Percentiles rank a stretch among this genome's conserved stretches.
Conservation (phyloP, 2,329 filamentous ascomycete genomes). For the Thermothelomyces thermophilus region DNA sequence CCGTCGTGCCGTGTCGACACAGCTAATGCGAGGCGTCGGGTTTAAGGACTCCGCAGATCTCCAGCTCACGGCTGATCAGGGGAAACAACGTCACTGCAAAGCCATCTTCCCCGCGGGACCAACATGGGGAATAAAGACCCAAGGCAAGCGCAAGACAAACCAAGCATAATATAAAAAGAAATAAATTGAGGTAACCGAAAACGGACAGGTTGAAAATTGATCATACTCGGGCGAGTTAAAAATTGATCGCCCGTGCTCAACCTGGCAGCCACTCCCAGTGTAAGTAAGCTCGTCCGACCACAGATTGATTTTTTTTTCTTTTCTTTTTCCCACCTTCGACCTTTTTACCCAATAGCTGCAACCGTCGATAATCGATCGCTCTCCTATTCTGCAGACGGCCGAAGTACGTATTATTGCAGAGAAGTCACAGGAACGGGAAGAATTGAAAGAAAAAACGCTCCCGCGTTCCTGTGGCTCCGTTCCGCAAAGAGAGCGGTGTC, state of each 20-base stretch:
- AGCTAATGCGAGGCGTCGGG: background rate
- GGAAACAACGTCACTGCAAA: constrained; percentile 2
- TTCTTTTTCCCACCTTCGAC: background rate
- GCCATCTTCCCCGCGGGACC: background rate
- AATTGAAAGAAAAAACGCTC: too few relatives aligned
- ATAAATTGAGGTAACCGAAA: constrained; percentile 3
- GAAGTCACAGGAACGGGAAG: too few relatives aligned
- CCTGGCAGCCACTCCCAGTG: background rate
- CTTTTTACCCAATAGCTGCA: background rate
- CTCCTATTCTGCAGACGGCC: background rate
- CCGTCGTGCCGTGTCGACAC: background rate
- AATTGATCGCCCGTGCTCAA: background rate
- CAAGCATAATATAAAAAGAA: background rate
- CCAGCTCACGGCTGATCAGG: background rate
- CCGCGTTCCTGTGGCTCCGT: too few relatives aligned
- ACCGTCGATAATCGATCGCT: background rate
- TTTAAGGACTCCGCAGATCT: background rate
- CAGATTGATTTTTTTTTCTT: background rate
- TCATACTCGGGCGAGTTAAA: background rate
- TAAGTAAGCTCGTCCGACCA: background rate
- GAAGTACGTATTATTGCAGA: too few relatives aligned
- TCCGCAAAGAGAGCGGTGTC: background rate
- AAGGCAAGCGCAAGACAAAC: background rate
- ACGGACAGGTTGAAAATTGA: background rate
- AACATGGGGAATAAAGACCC: background rate